Evolutionary conservation across 2,329 filamentous ascomycete species (phyloP).

Genomic region (Fusarium beomiforme): DNA sequence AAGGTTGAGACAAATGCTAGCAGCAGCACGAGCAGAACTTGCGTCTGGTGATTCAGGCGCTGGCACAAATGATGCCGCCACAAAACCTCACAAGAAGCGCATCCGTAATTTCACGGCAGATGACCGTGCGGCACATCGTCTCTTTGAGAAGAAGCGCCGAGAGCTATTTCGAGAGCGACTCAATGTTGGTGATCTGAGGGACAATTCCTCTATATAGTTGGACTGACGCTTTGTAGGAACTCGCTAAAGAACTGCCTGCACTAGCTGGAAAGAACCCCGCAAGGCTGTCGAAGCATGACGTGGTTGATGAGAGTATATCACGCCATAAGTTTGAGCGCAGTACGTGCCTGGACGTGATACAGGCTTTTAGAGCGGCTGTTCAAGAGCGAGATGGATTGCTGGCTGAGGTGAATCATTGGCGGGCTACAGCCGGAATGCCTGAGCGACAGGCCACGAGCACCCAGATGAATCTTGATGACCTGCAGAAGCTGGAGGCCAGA

Average conservation of each 20-base stretch:
- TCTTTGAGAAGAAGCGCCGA: slow-evolving; percentile 54
- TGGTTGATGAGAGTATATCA: slow-evolving; percentile 50
- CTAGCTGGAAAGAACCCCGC: slow-evolving; percentile 47
- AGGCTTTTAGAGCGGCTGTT: slow-evolving; percentile 27
- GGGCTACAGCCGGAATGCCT: slow-evolving; percentile 10
- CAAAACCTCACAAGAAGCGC: slow-evolving; percentile 44
- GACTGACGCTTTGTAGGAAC: slow-evolving; percentile 43
- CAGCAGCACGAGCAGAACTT: slow-evolving; percentile 7
- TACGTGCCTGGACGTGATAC: slow-evolving; percentile 25
- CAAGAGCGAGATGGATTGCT: slow-evolving; percentile 45
- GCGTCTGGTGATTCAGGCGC: slow-evolving; percentile 9
- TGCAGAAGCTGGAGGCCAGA: background rate
- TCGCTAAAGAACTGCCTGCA: slow-evolving; percentile 49
- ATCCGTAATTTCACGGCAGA: slow-evolving; percentile 53
- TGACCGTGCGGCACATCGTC: slow-evolving; percentile 53
- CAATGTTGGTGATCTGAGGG: slow-evolving; percentile 48
- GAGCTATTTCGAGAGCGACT: slow-evolving; percentile 54
- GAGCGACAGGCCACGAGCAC: slow-evolving; percentile 1
- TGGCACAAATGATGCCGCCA: background rate
- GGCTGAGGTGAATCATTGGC: slow-evolving; percentile 40
- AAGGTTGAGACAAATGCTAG: background rate
- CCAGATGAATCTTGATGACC: background rate
- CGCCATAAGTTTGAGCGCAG: slow-evolving; percentile 42
- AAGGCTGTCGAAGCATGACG: slow-evolving; percentile 53
- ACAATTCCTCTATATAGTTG: background rate